phyloP scores from a whole-genome alignment of 768 basidiomycete genomes.

The Pleurotus tuber-regium region DNA sequence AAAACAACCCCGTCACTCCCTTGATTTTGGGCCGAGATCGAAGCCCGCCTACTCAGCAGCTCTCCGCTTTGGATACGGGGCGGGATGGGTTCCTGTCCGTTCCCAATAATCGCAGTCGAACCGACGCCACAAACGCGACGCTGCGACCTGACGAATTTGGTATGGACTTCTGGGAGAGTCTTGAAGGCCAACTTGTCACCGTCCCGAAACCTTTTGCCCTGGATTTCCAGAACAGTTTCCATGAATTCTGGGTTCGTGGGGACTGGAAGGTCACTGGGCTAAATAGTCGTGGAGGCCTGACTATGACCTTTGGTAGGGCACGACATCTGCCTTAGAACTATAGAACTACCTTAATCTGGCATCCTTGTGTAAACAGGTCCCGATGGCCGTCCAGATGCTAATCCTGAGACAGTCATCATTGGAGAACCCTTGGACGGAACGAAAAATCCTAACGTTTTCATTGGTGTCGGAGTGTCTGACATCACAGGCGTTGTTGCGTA shows the following conservation, averaged over 20 bases:
- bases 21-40: constrained; percentile 52
- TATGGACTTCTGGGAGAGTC: constrained; percentile 63
- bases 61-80: constrained; percentile 48
- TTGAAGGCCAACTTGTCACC: constrained; percentile 56
- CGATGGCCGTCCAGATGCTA: not conserved
- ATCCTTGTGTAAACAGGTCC: not conserved
- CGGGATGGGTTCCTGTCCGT: constrained; percentile 53
- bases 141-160: constrained; percentile 51
- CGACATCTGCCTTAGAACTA: not conserved
- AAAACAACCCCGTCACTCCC: constrained; percentile 43
- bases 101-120: constrained; percentile 49
- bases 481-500: constrained; percentile 56
- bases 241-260: constrained; percentile 59
- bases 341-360: not conserved
- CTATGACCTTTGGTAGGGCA: constrained; percentile 35
- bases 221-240: constrained; percentile 49
- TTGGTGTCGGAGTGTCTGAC: constrained; percentile 45
- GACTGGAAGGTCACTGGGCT: constrained; percentile 53
- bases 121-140: constrained; percentile 43
- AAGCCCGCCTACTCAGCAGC: constrained; percentile 46
- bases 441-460: constrained; percentile 43
- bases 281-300: constrained; percentile 56
- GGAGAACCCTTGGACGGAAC: constrained; percentile 55
- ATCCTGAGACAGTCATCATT: constrained; percentile 38
- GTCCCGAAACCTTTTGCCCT: constrained; percentile 45